Percentiles rank a stretch among this genome's conserved stretches.
Evolutionary conservation across 2,329 filamentous ascomycete species (phyloP).

Genomic region (Coniochaeta hoffmannii): DNA sequence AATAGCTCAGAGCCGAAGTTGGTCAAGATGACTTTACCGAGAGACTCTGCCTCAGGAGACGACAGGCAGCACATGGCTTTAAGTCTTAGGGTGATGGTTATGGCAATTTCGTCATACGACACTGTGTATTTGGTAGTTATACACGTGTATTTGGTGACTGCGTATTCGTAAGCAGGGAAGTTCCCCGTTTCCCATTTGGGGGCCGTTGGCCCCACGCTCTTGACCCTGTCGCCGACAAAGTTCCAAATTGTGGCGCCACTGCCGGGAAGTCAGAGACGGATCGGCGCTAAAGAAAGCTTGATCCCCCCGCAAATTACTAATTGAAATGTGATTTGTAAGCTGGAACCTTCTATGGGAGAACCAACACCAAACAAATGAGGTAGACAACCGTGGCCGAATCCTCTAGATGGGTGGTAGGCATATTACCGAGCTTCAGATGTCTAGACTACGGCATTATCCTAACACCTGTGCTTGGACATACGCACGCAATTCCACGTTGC

Average conservation of each 20-base stretch:
- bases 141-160: too few relatives aligned
- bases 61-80: not conserved
- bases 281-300: not conserved
- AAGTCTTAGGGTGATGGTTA: not conserved
- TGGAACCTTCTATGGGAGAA: too few relatives aligned
- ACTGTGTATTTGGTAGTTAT: too few relatives aligned
- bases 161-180: not conserved
- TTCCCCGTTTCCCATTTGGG: not conserved
- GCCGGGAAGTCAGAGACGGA: not conserved
- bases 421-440: too few relatives aligned
- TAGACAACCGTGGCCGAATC: not conserved
- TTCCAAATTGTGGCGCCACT: too few relatives aligned
- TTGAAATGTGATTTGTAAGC: not conserved
- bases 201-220: not conserved
- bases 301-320: not conserved
- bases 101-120: not conserved
- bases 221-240: not conserved
- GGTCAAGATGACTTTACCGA: not conserved
- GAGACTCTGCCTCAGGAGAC: not conserved
- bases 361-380: not conserved
- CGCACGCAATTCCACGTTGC: not conserved
- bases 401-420: too few relatives aligned
- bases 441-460: not conserved
- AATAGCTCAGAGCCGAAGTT: too few relatives aligned
- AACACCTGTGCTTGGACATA: not conserved